Evolutionary conservation across 768 basidiomycete species (phyloP), one percentile per base, ranked within the genome.

Genomic region (Termitomyces sp.): DNA sequence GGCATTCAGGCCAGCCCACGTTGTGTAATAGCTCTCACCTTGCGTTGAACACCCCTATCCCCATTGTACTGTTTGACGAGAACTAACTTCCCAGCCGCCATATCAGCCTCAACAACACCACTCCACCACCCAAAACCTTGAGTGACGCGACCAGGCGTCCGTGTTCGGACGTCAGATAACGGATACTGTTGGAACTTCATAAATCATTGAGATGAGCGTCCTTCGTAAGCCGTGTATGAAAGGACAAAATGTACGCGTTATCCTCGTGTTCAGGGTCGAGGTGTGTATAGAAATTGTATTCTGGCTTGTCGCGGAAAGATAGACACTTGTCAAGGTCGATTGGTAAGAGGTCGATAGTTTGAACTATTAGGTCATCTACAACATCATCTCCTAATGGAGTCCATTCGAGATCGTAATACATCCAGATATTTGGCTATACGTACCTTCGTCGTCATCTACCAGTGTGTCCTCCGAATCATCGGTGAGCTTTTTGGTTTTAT

Each of bases 31-130:
- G 16, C 2, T 37, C 32, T 48, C 33, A 62, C 62, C 47, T 59
- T 53, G 16, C 55, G 47, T 32, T 20, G 53, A 22, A 27, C 24
- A 18, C n/a, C 33, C 36, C 22, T 33, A 36, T 54, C 44, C 40
- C 34, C 42, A 24, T 50, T 55, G 45, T 63, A 63, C 34, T 50
- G 43, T 43, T 64, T 61, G 20, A 63, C 27, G 2, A 63, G 32
- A 27, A 59, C 42, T 9, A 30, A 22, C 40, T 52, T 45, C 5
- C 59, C 56, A 26, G 32, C 7, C 7, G 53, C 53, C 2, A 12
- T 30, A 33, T 56, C 56, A 30, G 50, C 62, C 34, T 51, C 59
- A 27, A 18, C 12, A 16, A 44, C 26, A 12, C 53, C 53, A 12
- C 33, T 20, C 62, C 62, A 63, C 59, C 62, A 63, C 14, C 57